Evolutionary conservation across 202 grass and related monocot species (phyloP), one percentile per base, ranked within the genome.

Genomic region (Elaeis oleifera): DNA sequence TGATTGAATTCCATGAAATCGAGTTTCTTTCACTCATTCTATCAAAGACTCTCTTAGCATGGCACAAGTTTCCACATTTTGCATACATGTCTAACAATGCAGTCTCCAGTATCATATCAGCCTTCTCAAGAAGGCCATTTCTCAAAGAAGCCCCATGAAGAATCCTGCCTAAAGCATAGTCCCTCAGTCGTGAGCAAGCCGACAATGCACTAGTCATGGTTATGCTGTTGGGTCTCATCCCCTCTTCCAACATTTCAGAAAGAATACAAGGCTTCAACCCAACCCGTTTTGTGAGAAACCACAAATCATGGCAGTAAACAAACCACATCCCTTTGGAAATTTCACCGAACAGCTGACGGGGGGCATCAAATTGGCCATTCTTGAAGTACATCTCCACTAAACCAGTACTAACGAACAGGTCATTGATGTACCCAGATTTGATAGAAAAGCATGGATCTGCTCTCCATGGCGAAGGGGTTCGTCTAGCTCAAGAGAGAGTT

Each of bases 1-100:
- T 71, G 58, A 78, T 70, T 0, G 66, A 78, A 50, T 71, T 78
- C 75, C 75, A 78, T 14, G 66, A 63, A 50, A 71, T 65, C 32
- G 64, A 58, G 31, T 78, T 78, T 70, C 58, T 78, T 17, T 57
- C 23, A 14, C 29, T 6, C 32, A 66, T 79, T 72, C 29, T 53
- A 22, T 79, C 68, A 39, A 79, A 79, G 2, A 79, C 36, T 23
- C 65, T 72, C n/a, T 22, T n/a, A 0, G 68, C 60, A 6, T 51
- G 64, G 3, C 0, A 5, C 56, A 72, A 58, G 18, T 66, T 71
- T 6, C 68, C 60, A 52, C 76, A 79, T 64, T 79, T 79, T 7
- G 49, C 52, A 49, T 79, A 72, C 76, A 79, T 31, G 5, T 78
- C 75, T 54, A 78, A 28, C 22, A 78, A 64, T n/a, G 59, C 59